Conservation (phyloP, 1,139 yeast genomes). For the Wickerhamomyces sp. region DNA sequence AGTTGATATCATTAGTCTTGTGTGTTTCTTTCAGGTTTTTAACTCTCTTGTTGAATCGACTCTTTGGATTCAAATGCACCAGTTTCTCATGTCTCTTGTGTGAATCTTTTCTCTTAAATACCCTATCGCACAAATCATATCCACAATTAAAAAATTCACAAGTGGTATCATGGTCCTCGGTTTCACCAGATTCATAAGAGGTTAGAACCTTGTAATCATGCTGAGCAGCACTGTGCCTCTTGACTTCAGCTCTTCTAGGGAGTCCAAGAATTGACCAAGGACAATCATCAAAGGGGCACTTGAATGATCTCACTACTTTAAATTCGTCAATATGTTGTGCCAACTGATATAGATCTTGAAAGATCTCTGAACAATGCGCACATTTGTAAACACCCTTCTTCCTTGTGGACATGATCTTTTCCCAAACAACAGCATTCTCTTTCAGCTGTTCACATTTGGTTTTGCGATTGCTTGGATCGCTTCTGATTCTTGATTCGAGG, state of each 20-base stretch:
- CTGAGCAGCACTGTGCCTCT: conserved; percentile 56
- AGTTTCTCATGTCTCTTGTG: conserved; percentile 47
- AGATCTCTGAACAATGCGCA: conserved; percentile 42
- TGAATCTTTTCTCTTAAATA: conserved; percentile 54
- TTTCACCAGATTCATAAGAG: not conserved
- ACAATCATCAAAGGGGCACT: conserved; percentile 51
- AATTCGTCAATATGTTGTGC: conserved; percentile 43
- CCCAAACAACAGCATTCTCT: conserved; percentile 12
- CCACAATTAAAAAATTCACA: conserved; percentile 27
- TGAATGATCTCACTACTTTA: conserved; percentile 36
- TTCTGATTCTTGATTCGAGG: no score
- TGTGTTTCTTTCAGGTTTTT: conserved; percentile 11
- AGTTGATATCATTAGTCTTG: not conserved
- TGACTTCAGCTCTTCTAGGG: conserved; percentile 52
- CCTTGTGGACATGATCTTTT: conserved; percentile 24
- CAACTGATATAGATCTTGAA: conserved; percentile 35
- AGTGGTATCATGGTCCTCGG: not conserved
- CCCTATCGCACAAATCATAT: conserved; percentile 41
- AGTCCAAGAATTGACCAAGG: conserved; percentile 61
- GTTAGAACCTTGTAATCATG: conserved; percentile 28
- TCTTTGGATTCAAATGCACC: conserved; percentile 43
- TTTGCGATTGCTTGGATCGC: no score
- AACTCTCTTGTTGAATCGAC: conserved; percentile 38
- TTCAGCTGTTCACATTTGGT: conserved; percentile 8
- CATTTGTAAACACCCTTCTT: conserved; percentile 49